Conservation (phyloP, 768 basidiomycete genomes). For the Dendrothele bispora region DNA sequence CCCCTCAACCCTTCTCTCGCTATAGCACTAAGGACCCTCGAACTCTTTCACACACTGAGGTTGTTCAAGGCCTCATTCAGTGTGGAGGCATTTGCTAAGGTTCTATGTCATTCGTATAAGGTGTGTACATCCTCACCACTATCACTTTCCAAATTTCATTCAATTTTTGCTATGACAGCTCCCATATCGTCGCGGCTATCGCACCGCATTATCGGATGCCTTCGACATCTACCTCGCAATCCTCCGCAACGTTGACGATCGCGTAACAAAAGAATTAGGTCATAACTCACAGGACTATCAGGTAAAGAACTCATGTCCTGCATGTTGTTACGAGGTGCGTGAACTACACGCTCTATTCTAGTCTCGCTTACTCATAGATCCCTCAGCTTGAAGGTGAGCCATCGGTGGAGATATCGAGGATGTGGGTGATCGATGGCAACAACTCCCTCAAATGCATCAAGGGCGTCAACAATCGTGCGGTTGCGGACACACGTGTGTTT, state of each 20-base stretch:
- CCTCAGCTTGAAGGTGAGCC: slow-evolving; percentile 2
- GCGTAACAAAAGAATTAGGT: slow-evolving; percentile 8
- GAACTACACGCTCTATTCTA: neutral
- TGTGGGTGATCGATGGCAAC: slow-evolving; percentile 2
- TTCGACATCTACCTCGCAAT: slow-evolving; percentile 29
- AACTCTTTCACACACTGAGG: slow-evolving; percentile 16
- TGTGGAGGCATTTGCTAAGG: slow-evolving; percentile 20
- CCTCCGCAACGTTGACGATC: slow-evolving; percentile 3
- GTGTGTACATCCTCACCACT: slow-evolving; percentile 10
- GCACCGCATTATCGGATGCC: slow-evolving; percentile 20
- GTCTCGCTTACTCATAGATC: neutral
- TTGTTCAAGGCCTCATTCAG: slow-evolving; percentile 13
- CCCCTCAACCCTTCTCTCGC: slow-evolving; percentile 17
- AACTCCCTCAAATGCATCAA: slow-evolving; percentile 5
- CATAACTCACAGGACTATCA: slow-evolving; percentile 18
- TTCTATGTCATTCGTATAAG: slow-evolving; percentile 22
- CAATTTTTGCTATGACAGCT: slow-evolving; percentile 13
- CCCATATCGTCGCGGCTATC: slow-evolving; percentile 16
- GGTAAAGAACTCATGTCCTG: slow-evolving; percentile 16
- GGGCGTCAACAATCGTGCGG: slow-evolving; percentile 5
- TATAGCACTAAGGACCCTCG: slow-evolving; percentile 21
- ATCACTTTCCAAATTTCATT: neutral
- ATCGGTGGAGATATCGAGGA: neutral
- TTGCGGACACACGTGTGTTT: slow-evolving; percentile 9
- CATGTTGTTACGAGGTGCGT: slow-evolving; percentile 13